phyloP scores from a whole-genome alignment of 495 filamentous ascomycete species.

The Parmelia sp. region DNA sequence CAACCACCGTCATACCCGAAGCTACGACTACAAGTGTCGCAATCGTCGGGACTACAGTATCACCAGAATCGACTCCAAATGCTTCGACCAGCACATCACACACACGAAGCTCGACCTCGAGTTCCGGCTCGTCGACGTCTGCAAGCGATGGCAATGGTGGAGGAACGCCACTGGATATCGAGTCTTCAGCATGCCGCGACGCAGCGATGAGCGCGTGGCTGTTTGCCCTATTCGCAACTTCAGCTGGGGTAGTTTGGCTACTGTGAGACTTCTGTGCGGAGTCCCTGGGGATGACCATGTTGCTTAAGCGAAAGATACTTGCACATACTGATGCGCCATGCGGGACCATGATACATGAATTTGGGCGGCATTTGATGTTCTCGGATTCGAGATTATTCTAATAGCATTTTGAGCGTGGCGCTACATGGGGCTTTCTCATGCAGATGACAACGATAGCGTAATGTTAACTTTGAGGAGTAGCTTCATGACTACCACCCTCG shows the following conservation, averaged over 20 bases:
- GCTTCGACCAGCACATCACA: slow-evolving; percentile 2
- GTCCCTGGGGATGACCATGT: neutral
- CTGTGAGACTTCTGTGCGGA: neutral
- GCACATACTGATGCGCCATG: neutral
- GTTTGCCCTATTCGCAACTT: slow-evolving; percentile 6
- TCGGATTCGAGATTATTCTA: neutral
- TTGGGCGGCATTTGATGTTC: neutral
- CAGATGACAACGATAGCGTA: neutral
- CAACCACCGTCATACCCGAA: slow-evolving; percentile 6
- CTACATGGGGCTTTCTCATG: neutral
- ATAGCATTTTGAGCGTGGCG: slow-evolving; percentile 1
- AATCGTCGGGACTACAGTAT: neutral
- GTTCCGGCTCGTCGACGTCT: slow-evolving; percentile 4
- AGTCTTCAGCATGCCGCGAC: slow-evolving; percentile 14
- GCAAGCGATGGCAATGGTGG: slow-evolving; percentile 15
- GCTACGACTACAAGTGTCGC: slow-evolving; percentile 7
- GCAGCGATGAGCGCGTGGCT: slow-evolving; percentile 8
- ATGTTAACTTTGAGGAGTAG: neutral
- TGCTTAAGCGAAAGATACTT: neutral
- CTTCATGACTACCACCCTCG: neutral
- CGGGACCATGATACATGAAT: neutral
- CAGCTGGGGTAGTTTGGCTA: slow-evolving; percentile 5
- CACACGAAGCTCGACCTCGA: slow-evolving; percentile 8
- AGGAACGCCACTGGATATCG: slow-evolving; percentile 22
- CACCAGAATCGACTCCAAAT: neutral